A percentile compares a stretch with the other conserved stretches of the same genome.
Evolutionary conservation across 441 rosid genomes (phyloP).

Genomic region (Pelargonium cotyledonis): DNA sequence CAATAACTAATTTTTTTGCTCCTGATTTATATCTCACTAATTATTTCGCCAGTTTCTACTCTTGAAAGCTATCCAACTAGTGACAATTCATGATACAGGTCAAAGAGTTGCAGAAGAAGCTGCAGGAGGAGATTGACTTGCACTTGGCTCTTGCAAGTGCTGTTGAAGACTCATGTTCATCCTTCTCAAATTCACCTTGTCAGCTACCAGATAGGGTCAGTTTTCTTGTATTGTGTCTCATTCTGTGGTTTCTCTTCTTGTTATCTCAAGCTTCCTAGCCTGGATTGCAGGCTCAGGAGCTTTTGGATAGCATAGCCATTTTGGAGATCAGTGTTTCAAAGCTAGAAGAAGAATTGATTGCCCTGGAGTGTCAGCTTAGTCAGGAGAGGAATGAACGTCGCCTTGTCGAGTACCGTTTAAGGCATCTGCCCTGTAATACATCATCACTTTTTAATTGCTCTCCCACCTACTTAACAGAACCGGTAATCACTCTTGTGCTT

Average conservation of each 20-base stretch:
- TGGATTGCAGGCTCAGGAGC: constrained; percentile 61
- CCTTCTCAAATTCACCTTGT: constrained; percentile 43
- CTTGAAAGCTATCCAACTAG: constrained; percentile 3
- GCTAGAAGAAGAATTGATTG: constrained; percentile 70
- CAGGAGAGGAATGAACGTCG: constrained; percentile 83
- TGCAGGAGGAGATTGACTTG: constrained; percentile 72
- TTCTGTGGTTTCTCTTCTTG: constrained; percentile 15
- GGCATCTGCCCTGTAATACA: constrained; percentile 36
- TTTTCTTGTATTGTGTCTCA: constrained; percentile 13
- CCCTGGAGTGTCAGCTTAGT: constrained; percentile 63
- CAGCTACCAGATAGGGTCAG: constrained; percentile 67
- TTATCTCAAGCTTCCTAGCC: constrained; percentile 15
- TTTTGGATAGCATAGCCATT: constrained; percentile 64
- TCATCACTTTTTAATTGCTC: constrained; percentile 28
- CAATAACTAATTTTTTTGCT: background rate
- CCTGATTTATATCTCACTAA: background rate
- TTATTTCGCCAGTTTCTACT: background rate
- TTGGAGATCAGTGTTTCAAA: constrained; percentile 66
- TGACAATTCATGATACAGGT: constrained; percentile 37
- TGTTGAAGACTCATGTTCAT: constrained; percentile 49
- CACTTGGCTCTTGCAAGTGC: constrained; percentile 61
- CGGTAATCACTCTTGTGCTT: constrained; percentile 29
- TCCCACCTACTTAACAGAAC: constrained; percentile 30
- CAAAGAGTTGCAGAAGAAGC: constrained; percentile 54
- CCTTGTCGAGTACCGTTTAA: constrained; percentile 52